Evolutionary conservation across 768 basidiomycete species (phyloP).

Genomic region (Melanogaster broomeanus): DNA sequence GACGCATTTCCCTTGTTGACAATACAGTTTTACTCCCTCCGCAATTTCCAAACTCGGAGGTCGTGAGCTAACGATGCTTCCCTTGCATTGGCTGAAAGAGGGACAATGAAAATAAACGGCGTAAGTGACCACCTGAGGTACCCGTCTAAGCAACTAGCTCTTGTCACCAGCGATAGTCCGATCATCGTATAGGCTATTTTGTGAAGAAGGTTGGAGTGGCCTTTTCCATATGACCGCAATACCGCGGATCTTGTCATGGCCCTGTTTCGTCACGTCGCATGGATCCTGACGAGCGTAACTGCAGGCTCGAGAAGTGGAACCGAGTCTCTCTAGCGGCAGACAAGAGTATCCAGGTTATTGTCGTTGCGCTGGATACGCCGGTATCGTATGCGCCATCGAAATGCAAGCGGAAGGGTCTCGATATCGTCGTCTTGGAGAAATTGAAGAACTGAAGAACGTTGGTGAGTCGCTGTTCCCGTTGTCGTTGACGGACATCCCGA

Average conservation of each 20-base stretch:
- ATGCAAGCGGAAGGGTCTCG: slow-evolving; percentile 25
- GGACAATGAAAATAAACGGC: background rate
- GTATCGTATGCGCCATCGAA: slow-evolving; percentile 31
- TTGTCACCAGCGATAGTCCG: background rate
- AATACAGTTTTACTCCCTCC: no score
- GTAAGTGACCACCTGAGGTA: background rate
- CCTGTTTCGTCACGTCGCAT: background rate
- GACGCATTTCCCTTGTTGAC: background rate
- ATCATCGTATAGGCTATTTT: background rate
- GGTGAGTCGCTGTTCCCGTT: slow-evolving; percentile 8
- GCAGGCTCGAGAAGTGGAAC: background rate
- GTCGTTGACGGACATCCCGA: background rate
- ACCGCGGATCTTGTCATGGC: background rate
- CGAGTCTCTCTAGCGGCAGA: background rate
- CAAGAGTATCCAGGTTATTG: slow-evolving; percentile 14
- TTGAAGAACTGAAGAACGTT: slow-evolving; percentile 10
- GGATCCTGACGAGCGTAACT: background rate
- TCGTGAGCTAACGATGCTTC: background rate
- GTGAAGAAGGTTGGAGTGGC: background rate
- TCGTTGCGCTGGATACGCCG: slow-evolving; percentile 30
- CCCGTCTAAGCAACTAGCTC: background rate
- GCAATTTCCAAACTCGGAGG: background rate
- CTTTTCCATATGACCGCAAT: background rate
- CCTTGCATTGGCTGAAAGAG: background rate
- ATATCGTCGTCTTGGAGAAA: slow-evolving; percentile 30